Evolutionary conservation across 192 early-diverging fungal species (phyloP), one percentile per base, ranked within the genome.

Genomic region (Coemansia sp.): DNA sequence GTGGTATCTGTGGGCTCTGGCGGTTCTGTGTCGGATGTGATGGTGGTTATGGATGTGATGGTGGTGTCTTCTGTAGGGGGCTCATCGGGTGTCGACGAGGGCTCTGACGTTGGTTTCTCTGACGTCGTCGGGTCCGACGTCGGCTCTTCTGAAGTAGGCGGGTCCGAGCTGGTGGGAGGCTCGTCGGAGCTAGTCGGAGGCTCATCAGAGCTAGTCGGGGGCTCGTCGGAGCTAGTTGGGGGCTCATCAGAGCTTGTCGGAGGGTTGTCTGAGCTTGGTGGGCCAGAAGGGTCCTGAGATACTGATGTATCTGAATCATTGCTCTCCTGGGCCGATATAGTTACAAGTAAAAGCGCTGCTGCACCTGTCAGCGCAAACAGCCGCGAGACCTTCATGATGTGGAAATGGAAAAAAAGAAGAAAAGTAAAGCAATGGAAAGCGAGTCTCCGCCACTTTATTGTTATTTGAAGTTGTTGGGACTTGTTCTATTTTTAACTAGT

Each of bases 31-130:
- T 46, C 19, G 19, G 44, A 20, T 16, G 44, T 46, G 12, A 46
- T 46, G 15, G 44, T 46, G 44, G 44, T 46, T 8, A 21, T 11
- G 21, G 15, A 18, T n/a, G 44, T 46, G 15, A 46, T 46, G 44
- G 44, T 46, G 18, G 16, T 18, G 44, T 19, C 23, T 26, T 26
- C 23, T 26, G 23, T 26, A 4, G 23, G 23, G 2, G 23, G 23
- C 23, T 26, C 44, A 1, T 45, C 44, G 16, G 14, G 18, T 20
- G 44, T 16, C 15, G 44, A 12, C 5, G 44, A 21, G 44, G 16
- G 18, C 2, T 26, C 44, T 18, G 44, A 10, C 15, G 15, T 46
- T 18, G 44, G 44, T 8, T 46, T 20, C 6, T 20, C 19, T 0
- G 44, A 20, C 2, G 23, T 26, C 16, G 44, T 16, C 44, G 44